These are phyloP conservation scores for Colletotrichum neosansevieriae DNA, from an alignment of 2,329 filamentous ascomycete species.

Conservation along the genomic window DNA sequence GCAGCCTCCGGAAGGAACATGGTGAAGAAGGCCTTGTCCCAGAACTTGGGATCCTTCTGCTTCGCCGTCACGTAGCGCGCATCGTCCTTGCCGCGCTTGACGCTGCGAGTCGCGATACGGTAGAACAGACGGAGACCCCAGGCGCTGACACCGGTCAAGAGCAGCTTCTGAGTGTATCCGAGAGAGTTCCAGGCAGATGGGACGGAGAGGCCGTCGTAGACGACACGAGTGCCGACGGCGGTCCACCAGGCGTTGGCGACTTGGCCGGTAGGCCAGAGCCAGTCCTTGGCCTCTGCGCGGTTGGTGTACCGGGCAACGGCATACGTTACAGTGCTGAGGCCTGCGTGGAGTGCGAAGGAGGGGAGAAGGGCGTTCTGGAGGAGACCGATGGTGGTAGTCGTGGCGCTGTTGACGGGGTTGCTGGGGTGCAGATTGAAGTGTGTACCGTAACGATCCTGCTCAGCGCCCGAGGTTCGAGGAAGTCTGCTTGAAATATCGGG, in stretches of 20 bases:
- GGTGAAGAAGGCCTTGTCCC: slow-evolving; percentile 66
- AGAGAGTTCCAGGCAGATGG: slow-evolving; percentile 59
- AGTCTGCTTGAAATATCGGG: slow-evolving; percentile 27
- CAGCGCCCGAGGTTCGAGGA: slow-evolving; percentile 32
- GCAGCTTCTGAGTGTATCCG: slow-evolving; percentile 65
- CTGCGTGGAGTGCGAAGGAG: slow-evolving; percentile 65
- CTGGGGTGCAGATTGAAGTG: slow-evolving; percentile 41
- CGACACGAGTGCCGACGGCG: slow-evolving; percentile 64
- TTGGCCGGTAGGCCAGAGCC: slow-evolving; percentile 67
- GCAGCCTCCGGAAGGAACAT: slow-evolving; percentile 69
- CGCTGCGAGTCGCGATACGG: slow-evolving; percentile 61
- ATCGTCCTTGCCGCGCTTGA: slow-evolving; percentile 66
- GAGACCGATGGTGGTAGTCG: slow-evolving; percentile 57
- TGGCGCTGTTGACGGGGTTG: slow-evolving; percentile 39
- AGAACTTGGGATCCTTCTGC: slow-evolving; percentile 60
- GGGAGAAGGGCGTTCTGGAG: slow-evolving; percentile 65
- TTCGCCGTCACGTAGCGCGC: slow-evolving; percentile 66
- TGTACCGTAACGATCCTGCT: slow-evolving; percentile 43
- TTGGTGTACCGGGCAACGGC: slow-evolving; percentile 63
- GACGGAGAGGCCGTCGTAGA: slow-evolving; percentile 58
- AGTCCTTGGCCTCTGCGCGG: slow-evolving; percentile 71
- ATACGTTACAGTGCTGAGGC: slow-evolving; percentile 64
- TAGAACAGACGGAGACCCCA: slow-evolving; percentile 70
- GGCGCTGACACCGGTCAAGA: slow-evolving; percentile 67
- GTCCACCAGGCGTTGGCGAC: slow-evolving; percentile 72